Evolutionary conservation across 352 stramenopile genomes (phyloP), one percentile per base, ranked within the genome.

Genomic region (Globisporangium emineosum): DNA sequence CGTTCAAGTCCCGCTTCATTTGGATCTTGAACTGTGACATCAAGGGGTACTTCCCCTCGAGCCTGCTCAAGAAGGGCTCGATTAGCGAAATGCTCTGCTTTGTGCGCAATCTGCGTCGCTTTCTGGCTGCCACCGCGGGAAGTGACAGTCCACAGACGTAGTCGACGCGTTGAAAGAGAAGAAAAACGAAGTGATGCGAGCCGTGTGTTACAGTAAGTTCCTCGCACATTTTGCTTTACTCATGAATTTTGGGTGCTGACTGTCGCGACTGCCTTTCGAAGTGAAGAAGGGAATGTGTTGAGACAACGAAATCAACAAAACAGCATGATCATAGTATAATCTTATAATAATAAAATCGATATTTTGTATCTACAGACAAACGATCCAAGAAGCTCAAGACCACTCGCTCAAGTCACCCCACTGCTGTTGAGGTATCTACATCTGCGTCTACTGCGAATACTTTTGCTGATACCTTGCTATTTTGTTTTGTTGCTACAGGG

Each of bases 21-120:
- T 93, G 84, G 82, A 87, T 93, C 58, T 57, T 93, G 5, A 93
- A 93, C 73, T 88, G 81, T 65, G 84, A 93, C 68, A 93, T 93
- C 67, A 93, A 93, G 74, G 82, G 82, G 15, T 93, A 89, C 71
- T 93, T 93, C 64, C 84, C 84, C 10, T 79, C 72, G 2, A 91
- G 81, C 45, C 65, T 90, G 60, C 88, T 93, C 65, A 81, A 78
- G 70, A 93, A 93, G 66, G 84, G 84, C 61, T 91, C 82, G 47
- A 76, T 93, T 57, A 86, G 82, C 58, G 84, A 93, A 58, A 78
- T 90, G 50, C 79, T 73, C 57, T 91, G 82, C 71, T 93, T 91
- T 55, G 69, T 93, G 30, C 84, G 84, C 67, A 93, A 93, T 60
- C 63, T 93, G 70, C 84, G 84, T 35, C 80, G 77, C 42, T 84